These are phyloP conservation scores for Fusarium secorum DNA, from an alignment of 2,329 filamentous ascomycete species.

Conservation along the genomic window DNA sequence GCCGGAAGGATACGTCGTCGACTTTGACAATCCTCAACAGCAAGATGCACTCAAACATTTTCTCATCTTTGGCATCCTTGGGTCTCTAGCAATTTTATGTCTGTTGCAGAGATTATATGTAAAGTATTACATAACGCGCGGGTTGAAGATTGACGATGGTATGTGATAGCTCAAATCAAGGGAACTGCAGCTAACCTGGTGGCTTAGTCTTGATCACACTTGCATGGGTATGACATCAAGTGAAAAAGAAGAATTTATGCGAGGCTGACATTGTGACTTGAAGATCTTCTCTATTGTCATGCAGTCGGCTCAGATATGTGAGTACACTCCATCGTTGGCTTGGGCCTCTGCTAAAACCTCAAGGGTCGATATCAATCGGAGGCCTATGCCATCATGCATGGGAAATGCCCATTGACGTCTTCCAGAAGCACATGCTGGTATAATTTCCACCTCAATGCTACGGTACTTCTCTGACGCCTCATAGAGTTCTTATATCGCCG, in stretches of 20 bases:
- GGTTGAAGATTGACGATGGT: constrained; percentile 32
- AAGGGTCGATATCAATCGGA: constrained; percentile 40
- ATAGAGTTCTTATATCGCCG: constrained; percentile 41
- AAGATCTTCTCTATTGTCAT: constrained; percentile 34
- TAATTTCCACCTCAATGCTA: fast-evolving
- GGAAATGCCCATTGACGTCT: constrained; percentile 39
- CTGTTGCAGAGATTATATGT: constrained; percentile 44
- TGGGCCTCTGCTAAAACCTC: neutral
- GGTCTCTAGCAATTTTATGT: constrained; percentile 22
- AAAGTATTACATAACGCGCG: constrained; percentile 31
- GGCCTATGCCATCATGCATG: constrained; percentile 41
- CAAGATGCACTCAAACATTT: constrained; percentile 37
- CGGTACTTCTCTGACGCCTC: fast-evolving
- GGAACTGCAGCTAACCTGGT: neutral
- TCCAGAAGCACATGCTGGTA: constrained; percentile 35
- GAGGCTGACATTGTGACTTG: neutral
- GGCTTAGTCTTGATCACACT: constrained; percentile 6
- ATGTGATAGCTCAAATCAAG: neutral
- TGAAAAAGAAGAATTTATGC: fast-evolving
- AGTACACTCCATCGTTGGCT: fast-evolving
- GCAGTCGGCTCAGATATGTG: constrained; percentile 39
- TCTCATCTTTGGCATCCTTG: constrained; percentile 37
- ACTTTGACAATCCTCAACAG: constrained; percentile 43
- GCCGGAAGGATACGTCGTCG: constrained; percentile 42
- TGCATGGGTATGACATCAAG: constrained; percentile 19